Base-by-base conservation (phyloP, 768 basidiomycete genomes). In the Mrakia hoshinonis region DNA sequence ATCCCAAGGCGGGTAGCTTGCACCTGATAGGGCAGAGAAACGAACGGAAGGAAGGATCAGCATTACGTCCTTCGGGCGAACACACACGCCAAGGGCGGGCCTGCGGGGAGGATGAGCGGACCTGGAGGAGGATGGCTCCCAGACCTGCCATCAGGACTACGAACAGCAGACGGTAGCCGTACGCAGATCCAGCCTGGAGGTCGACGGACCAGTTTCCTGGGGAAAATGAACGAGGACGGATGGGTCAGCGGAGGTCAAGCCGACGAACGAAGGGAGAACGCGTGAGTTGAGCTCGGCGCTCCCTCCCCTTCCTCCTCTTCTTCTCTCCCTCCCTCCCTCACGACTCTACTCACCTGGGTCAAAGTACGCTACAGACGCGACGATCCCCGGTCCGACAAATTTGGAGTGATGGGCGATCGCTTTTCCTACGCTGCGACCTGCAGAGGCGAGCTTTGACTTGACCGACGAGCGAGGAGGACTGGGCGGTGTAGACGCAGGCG, bases 131-230 rank as follows among this genome's bases (percentile, higher is more conserved):
- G 2, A 89, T 87, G 20, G 91, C 92, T 68, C 90, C 87, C 10
- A 94, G 74, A 12, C 92, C 92, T 1, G 93, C 82, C 24, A 96
- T 78, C 7, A 96, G 83, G 13, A 98, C 87, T 20, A 91, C 83
- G 79, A 95, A 94, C 38, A 98, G 84, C 18, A 94, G 83, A 72
- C 85, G 85, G 80, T 95, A 96, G 0, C 94, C 92, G 26, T 70
- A 94, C 69, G 87, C 79, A 24, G 89, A 89, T 12, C 92, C 92
- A 0, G 92, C 92, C 79, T 90, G 88, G 10, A 94, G 81, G 80
- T 93, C 92, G 20, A 92, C 91, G 22, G 88, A 86, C 92, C 91
- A 92, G 76, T 93, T 94, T 36, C 91, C 90, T 39, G 58, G 3
- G 38, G 67, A 31, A 62, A 62, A 18, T 11, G 54, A 22, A 36